phyloP scores from a whole-genome alignment of 805 yeast species.

The Isabelozyma pseudorhagii region DNA sequence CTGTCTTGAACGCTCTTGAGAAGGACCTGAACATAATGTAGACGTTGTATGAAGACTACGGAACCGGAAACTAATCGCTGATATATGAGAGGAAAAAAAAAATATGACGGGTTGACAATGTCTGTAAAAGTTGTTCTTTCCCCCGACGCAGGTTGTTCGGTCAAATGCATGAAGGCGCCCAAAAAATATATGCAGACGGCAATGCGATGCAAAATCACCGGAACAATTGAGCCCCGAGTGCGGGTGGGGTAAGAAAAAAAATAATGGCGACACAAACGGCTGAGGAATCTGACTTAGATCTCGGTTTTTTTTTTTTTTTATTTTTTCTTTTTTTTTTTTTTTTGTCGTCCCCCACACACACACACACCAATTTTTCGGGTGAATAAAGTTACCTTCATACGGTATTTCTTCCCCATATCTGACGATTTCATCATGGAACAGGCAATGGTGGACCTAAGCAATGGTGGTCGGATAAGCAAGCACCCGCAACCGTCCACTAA shows the following conservation, averaged over 20 bases:
- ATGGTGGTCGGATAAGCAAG: background rate
- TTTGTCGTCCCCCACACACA: background rate
- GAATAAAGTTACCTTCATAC: background rate
- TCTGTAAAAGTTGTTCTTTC: no score
- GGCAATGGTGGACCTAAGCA: background rate
- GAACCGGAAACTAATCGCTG: no score
- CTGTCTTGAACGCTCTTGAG: background rate
- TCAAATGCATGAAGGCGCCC: no score
- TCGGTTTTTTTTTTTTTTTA: background rate
- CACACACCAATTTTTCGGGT: background rate
- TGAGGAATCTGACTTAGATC: background rate
- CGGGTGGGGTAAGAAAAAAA: background rate
- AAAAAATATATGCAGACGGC: background rate
- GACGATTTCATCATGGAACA: background rate
- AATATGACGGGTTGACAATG: no score
- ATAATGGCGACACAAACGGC: background rate
- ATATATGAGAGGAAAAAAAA: no score
- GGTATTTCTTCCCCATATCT: background rate
- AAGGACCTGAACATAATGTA: background rate
- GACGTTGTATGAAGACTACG: no score
- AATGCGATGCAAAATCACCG: background rate
- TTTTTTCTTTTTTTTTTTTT: no score
- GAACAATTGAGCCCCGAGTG: background rate
- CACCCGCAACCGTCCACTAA: background rate
- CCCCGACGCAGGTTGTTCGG: no score